Evolutionary conservation across 495 filamentous ascomycete genomes (phyloP).

Genomic region (Achaetomiella virescens): DNA sequence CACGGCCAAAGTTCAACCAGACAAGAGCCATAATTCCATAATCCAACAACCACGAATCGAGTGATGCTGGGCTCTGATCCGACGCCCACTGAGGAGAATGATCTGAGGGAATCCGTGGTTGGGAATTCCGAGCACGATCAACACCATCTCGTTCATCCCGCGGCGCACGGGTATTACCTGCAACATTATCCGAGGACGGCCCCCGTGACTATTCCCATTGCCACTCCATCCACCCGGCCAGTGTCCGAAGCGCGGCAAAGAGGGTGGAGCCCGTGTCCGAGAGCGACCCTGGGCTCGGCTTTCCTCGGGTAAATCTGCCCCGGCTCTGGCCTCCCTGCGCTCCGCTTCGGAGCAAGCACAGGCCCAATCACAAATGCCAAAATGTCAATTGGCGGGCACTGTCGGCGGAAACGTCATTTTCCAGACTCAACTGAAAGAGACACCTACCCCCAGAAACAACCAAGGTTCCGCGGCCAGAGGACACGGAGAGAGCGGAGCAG

Average conservation of each 20-base stretch:
- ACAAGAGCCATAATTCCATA: too few species aligned
- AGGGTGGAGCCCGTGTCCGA: neutral
- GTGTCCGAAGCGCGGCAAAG: neutral
- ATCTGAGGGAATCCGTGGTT: too few species aligned
- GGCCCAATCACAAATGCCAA: slow-evolving; percentile 25
- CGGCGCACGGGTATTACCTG: too few species aligned
- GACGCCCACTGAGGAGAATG: too few species aligned
- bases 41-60: too few species aligned
- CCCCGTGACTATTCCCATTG: neutral
- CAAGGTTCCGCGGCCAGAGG: neutral
- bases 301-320: slow-evolving; percentile 15
- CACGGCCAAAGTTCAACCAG: too few species aligned
- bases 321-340: neutral
- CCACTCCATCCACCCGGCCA: neutral
- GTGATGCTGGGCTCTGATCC: too few species aligned
- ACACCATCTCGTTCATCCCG: too few species aligned
- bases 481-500: neutral
- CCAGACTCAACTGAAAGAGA: neutral
- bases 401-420: slow-evolving; percentile 24
- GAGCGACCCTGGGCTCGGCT: slow-evolving; percentile 11
- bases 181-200: too few species aligned
- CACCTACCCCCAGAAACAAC: neutral
- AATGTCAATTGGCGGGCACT: slow-evolving; percentile 18
- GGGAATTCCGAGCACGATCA: too few species aligned
- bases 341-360: slow-evolving; percentile 16